These are phyloP conservation scores for Tetracladium maxilliforme DNA, from an alignment of 2,329 filamentous ascomycete species.

Conservation along the genomic window DNA sequence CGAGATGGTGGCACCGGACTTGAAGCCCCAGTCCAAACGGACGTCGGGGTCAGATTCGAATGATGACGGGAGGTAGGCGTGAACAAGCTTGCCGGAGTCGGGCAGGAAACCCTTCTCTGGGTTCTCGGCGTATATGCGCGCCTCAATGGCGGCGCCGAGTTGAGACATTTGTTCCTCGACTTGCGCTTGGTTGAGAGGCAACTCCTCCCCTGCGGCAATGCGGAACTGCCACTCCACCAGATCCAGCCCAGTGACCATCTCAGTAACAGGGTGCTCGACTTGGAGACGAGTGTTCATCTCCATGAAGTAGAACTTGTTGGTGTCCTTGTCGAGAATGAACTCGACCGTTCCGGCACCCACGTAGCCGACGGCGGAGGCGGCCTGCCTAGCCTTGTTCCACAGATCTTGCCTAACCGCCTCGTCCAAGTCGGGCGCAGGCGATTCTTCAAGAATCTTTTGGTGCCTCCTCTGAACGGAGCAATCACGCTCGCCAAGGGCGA, in stretches of 20 bases:
- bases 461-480: constrained; percentile 79
- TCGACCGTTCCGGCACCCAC: constrained; percentile 84
- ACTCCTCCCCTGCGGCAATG: constrained; percentile 57
- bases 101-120: constrained; percentile 86
- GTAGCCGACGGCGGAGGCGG: constrained; percentile 65
- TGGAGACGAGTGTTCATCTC: constrained; percentile 82
- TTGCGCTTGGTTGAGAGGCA: constrained; percentile 51
- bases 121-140: constrained; percentile 91
- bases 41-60: constrained; percentile 65
- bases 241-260: constrained; percentile 62
- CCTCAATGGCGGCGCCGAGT: constrained; percentile 82
- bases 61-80: constrained; percentile 60
- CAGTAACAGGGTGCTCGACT: constrained; percentile 91
- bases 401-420: constrained; percentile 42
- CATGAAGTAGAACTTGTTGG: constrained; percentile 69
- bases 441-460: constrained; percentile 86
- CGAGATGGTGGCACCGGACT: constrained; percentile 80
- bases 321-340: constrained; percentile 76
- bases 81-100: constrained; percentile 76
- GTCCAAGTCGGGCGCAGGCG: constrained; percentile 57
- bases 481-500: constrained; percentile 77
- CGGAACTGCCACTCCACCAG: constrained; percentile 92
- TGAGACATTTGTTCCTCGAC: constrained; percentile 56
- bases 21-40: constrained; percentile 86
- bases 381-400: constrained; percentile 51